Evolutionary conservation across 208 protist genomes (phyloP).

Genomic region (Leishmania amazonensis): DNA sequence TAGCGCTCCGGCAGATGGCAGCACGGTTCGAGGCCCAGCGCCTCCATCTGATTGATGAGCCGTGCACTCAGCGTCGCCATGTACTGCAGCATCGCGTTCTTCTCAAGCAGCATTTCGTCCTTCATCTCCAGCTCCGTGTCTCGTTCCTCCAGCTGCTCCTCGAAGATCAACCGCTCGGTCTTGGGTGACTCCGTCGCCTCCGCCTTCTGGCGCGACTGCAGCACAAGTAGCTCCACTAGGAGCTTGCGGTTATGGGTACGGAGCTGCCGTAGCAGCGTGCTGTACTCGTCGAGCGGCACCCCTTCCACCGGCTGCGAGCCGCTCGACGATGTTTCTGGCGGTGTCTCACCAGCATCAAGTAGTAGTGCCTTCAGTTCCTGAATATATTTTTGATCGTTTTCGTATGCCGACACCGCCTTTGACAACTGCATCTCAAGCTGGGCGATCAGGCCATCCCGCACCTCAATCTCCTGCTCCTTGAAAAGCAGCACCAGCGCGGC

Average conservation of each 20-base stretch:
- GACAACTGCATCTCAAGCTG: constrained; percentile 63
- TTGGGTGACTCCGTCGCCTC: constrained; percentile 1
- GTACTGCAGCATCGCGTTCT: constrained; percentile 78
- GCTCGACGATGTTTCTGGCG: constrained; percentile 26
- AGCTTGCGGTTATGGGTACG: constrained; percentile 59
- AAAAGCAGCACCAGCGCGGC: constrained; percentile 49
- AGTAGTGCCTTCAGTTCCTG: constrained; percentile 46
- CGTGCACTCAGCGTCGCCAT: constrained; percentile 65
- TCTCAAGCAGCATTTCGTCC: constrained; percentile 81
- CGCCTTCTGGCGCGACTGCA: constrained; percentile 16
- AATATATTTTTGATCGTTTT: constrained; percentile 47
- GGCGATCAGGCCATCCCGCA: constrained; percentile 55
- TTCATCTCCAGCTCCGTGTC: constrained; percentile 72
- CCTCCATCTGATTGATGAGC: constrained; percentile 76
- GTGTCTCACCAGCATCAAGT: constrained; percentile 17
- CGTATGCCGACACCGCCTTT: constrained; percentile 39
- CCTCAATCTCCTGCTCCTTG: constrained; percentile 71
- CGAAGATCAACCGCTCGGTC: constrained; percentile 20
- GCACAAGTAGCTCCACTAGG: constrained; percentile 35
- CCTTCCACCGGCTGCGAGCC: constrained; percentile 52
- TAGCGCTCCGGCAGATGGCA: constrained; percentile 72
- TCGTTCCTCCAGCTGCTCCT: constrained; percentile 63
- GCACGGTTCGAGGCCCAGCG: constrained; percentile 65
- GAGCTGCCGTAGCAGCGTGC: constrained; percentile 57
- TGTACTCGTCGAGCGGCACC: constrained; percentile 73